Evolutionary conservation across 176 grass and related monocot genomes (phyloP), one percentile per base, ranked within the genome.

Genomic region (Elymus sibiricus): DNA sequence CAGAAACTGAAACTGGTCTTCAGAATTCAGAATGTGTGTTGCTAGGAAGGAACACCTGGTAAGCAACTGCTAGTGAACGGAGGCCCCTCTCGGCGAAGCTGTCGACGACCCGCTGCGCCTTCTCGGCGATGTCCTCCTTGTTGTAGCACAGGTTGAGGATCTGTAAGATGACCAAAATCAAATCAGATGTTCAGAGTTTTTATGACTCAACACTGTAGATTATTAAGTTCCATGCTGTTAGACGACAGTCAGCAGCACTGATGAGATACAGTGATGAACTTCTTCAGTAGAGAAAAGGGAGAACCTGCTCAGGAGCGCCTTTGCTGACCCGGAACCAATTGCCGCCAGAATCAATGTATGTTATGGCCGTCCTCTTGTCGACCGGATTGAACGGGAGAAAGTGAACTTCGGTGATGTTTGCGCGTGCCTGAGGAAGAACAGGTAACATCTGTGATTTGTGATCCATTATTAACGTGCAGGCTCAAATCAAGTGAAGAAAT

Each of bases 221-320:
- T 69, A 5, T n/a, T n/a, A 40, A 12, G 7, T 39, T 14, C 29
- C 35, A 53, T 26, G n/a, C 21, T 29, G 17, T 40, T 7, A 13
- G 84, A 53, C 35, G 64, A 27, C 27, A 43, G 25, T 59, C 21
- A 85, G 1, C 49, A 53, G 16, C 6, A 53, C 49, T 53, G 49
- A 53, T 43, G 39, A 64, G 2, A 67, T 44, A 17, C 72, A 49
- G 9, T 63, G 56, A 9, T 74, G 43, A 74, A 67, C 6, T 88
- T 47, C 65, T 77, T 38, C 19, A 62, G 37, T 5, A 81, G 60
- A 11, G 34, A 40, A 72, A 3, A 19, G 12, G 67, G 9, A 74
- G 56, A 79, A 94, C 95, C 89, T 97, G 95, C 75, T 97, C 92
- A n/a, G 95, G 90, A 77, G 92, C 92, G 78, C 95, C 95, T 91